phyloP scores from a whole-genome alignment of 768 basidiomycete genomes.

The Dioszegia hungarica region DNA sequence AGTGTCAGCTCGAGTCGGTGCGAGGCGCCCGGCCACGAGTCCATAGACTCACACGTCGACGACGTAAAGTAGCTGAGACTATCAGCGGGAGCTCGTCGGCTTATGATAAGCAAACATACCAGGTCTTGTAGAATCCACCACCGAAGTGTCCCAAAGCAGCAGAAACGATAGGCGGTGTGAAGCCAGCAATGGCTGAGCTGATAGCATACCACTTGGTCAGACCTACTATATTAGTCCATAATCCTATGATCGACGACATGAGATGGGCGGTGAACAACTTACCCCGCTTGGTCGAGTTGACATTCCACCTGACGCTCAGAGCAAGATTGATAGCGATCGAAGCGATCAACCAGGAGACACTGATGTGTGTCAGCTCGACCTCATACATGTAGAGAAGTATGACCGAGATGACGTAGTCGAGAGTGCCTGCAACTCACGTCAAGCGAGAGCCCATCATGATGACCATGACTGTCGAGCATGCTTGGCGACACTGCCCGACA shows the following conservation, averaged over 20 bases:
- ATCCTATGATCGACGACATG: not conserved
- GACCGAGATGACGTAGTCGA: too few species aligned
- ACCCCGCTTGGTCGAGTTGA: not conserved
- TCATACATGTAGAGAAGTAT: too few species aligned
- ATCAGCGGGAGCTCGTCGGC: not conserved
- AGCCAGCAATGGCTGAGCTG: not conserved
- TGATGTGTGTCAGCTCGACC: not conserved
- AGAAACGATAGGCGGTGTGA: not conserved
- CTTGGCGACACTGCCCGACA: not conserved
- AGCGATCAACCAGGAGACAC: not conserved
- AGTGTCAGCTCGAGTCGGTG: too few species aligned
- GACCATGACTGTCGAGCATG: not conserved
- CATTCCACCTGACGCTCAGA: not conserved
- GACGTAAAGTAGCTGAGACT: not conserved
- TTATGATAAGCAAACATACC: not conserved
- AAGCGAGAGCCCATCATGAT: not conserved
- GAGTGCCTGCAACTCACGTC: too few species aligned
- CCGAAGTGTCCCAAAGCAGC: not conserved
- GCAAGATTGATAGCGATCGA: conserved; percentile 2
- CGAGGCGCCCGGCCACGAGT: too few species aligned
- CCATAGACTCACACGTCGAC: too few species aligned
- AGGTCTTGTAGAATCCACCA: not conserved
- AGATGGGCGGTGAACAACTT: not conserved
- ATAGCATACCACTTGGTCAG: conserved; percentile 1
- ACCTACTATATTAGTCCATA: not conserved